Base-by-base conservation (phyloP, 208 protist species). In the Tritrichomonas musculus region DNA sequence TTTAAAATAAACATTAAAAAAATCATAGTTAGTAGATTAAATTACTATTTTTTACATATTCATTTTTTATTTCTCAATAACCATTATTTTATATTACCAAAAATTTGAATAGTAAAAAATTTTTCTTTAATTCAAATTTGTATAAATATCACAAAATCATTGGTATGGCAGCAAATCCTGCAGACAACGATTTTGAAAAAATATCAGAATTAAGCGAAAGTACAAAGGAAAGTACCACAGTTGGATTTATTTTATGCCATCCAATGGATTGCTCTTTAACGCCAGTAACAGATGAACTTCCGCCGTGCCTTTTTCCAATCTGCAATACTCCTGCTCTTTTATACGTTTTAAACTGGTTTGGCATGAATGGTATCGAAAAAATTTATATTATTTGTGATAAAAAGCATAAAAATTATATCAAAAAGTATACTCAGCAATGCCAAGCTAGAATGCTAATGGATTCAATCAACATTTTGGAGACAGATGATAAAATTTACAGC, bases 241-340 rank as follows among this genome's bases (percentile, higher is more conserved):
- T 88, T 50, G 77, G 41, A 2, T 88, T 88, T 47, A 47, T 88
- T 88, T 17, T 88, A 13, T 88, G 77, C 47, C 77, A 88, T 88
- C 77, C 77, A 33, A 53, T 55, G 20, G 77, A 44, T 20, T 88
- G 47, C 20, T 53, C 77, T n/a, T 53, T 88, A 27, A 44, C 77
- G 4, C 77, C 77, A 60, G 39, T 88, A 57, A 88, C 44, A 13
- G 47, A 14, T 11, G 77, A 88, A 57, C 30, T 88, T 39, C 77
- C 77, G 9, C 77, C 77, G 13, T 88, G 77, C 27, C 47, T 88
- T n/a, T 88, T 88, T 47, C 77, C 77, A 30, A 0, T 88, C 5
- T 88, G 77, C 30, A 50, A 50, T 39, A 33, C 77, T 1, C 77
- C 77, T 8, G 77, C 57, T 88, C 39, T 88, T 3, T 33, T 88